Evolutionary conservation across 257 asterid species (phyloP).

Genomic region (Apocynum venetum): DNA sequence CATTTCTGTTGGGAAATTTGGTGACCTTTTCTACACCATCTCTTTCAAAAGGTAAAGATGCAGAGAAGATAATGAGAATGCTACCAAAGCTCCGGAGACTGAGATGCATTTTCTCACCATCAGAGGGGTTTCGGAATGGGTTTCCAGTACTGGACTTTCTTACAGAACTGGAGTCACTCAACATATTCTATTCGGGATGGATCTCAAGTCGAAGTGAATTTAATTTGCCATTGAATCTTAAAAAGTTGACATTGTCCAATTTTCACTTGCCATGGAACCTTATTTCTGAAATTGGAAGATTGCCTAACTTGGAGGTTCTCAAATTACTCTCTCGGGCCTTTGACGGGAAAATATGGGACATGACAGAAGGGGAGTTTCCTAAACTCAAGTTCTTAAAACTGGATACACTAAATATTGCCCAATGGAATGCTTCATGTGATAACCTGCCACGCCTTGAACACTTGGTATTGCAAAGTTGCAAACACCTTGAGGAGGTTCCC

Average conservation of each 20-base stretch:
- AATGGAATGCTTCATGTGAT: slow-evolving; percentile 11
- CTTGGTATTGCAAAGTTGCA: slow-evolving; percentile 1
- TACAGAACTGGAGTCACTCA: background rate
- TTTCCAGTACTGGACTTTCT: slow-evolving; percentile 3
- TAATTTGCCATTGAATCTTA: background rate
- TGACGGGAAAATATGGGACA: slow-evolving; percentile 11
- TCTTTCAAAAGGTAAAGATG: background rate
- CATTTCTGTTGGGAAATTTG: background rate
- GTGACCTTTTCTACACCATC: slow-evolving; percentile 6
- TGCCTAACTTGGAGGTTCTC: slow-evolving; percentile 9
- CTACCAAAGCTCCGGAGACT: slow-evolving; percentile 12
- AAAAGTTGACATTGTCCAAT: slow-evolving; percentile 4
- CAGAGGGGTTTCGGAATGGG: too few relatives aligned
- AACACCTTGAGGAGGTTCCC: slow-evolving; percentile 12
- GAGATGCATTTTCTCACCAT: background rate
- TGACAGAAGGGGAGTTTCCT: slow-evolving; percentile 1
- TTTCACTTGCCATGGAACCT: slow-evolving; percentile 9
- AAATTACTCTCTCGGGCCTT: slow-evolving; percentile 7
- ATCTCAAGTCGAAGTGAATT: background rate
- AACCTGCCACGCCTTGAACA: slow-evolving; percentile 20
- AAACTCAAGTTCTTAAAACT: slow-evolving; percentile 11
- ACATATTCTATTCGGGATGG: background rate
- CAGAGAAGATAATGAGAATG: background rate
- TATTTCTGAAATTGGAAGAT: background rate
- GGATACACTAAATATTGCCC: background rate